Evolutionary conservation across 768 basidiomycete genomes (phyloP).

Genomic region (Leucosporidium yakuticum): DNA sequence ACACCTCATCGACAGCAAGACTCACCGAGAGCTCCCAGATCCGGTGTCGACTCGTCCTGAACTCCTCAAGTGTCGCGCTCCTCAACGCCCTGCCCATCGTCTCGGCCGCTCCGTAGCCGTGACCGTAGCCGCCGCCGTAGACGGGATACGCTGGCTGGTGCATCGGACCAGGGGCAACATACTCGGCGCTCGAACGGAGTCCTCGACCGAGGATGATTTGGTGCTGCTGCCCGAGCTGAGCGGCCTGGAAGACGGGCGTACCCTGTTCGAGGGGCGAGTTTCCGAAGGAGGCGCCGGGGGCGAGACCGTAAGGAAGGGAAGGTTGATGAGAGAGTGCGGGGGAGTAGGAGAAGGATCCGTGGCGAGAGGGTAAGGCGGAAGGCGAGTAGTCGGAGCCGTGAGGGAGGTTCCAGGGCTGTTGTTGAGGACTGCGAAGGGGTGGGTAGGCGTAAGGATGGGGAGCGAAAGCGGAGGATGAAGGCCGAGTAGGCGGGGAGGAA

Average conservation of each 20-base stretch:
- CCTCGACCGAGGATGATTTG: slow-evolving; percentile 32
- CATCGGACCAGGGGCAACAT: slow-evolving; percentile 27
- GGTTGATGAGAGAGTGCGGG: slow-evolving; percentile 16
- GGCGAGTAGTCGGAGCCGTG: slow-evolving; percentile 15
- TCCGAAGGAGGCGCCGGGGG: not conserved
- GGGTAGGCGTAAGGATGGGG: not conserved
- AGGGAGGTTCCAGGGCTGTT: slow-evolving; percentile 12
- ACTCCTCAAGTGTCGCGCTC: slow-evolving; percentile 75
- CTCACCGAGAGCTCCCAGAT: slow-evolving; percentile 75
- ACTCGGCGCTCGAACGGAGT: slow-evolving; percentile 22
- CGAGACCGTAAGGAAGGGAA: slow-evolving; percentile 8
- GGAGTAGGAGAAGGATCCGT: slow-evolving; percentile 28
- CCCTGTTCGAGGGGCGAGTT: not conserved
- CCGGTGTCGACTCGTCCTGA: slow-evolving; percentile 67
- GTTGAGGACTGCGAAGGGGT: not conserved
- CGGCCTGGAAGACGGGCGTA: not conserved
- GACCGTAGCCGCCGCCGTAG: not conserved
- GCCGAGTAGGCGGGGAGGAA: not conserved
- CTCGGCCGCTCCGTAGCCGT: not conserved
- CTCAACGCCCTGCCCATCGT: slow-evolving; percentile 46
- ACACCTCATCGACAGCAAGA: slow-evolving; percentile 24
- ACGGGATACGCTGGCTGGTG: not conserved
- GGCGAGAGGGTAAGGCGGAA: slow-evolving; percentile 22
- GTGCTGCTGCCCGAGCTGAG: slow-evolving; percentile 28
- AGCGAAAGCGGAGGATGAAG: not conserved